These are phyloP conservation scores for Fraxinus floribunda DNA, from an alignment of 305 asterid genomes.

Conservation along the genomic window DNA sequence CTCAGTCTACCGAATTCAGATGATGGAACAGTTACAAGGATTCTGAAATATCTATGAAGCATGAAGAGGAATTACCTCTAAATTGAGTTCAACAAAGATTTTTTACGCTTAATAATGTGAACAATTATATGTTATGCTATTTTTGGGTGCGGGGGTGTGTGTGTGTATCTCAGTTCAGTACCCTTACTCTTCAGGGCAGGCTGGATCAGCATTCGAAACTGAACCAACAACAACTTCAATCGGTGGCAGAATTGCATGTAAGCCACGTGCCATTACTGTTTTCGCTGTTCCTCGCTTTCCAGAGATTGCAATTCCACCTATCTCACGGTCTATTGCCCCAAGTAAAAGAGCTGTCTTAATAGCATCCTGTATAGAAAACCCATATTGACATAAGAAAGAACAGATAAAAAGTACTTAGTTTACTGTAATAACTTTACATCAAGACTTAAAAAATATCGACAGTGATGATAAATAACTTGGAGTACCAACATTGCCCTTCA, in stretches of 20 bases:
- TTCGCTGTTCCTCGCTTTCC: conserved; percentile 99
- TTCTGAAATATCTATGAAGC: background rate
- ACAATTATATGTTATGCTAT: background rate
- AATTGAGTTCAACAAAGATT: background rate
- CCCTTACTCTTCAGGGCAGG: conserved; percentile 77
- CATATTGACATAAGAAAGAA: background rate
- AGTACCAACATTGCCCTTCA: background rate
- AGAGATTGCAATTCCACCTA: conserved; percentile 96
- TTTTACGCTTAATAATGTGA: background rate
- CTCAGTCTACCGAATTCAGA: background rate
- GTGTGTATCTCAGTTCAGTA: background rate
- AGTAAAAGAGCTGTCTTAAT: conserved; percentile 96
- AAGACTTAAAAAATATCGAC: background rate
- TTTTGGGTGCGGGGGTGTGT: background rate
- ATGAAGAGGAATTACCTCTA: background rate
- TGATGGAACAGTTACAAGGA: background rate
- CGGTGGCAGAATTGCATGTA: conserved; percentile 97
- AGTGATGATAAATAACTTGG: background rate
- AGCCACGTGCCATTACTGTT: conserved; percentile 98
- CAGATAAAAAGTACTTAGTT: background rate
- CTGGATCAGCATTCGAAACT: conserved; percentile 77
- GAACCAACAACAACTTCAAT: conserved; percentile 88
- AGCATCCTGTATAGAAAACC: conserved; percentile 65
- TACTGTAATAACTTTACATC: background rate
- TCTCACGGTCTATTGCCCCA: conserved; percentile 93